Evolutionary conservation across 2,329 filamentous ascomycete genomes (phyloP).

Genomic region (Pyrenochaeta sp.): DNA sequence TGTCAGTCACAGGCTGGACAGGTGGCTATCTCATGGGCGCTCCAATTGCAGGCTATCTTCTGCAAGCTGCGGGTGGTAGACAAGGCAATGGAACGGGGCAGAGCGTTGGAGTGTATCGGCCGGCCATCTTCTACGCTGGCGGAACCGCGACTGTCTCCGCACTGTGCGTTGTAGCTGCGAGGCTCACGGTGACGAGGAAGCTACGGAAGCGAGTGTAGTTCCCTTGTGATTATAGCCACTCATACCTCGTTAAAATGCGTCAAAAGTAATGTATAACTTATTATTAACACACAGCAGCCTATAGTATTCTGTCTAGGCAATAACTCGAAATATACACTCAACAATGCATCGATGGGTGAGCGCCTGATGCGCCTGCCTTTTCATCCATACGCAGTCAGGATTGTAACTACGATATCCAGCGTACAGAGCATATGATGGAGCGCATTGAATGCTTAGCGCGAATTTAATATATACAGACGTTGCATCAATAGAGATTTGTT

Average conservation of each 20-base stretch:
- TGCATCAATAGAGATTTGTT: no score
- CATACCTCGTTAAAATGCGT: background rate
- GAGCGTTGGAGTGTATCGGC: constrained; percentile 33
- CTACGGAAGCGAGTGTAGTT: constrained; percentile 27
- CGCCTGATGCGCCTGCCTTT: no score
- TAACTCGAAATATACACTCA: no score
- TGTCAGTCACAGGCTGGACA: constrained; percentile 38
- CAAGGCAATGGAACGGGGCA: constrained; percentile 9
- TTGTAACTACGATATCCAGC: no score
- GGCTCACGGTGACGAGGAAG: constrained; percentile 29
- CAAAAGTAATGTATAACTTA: no score
- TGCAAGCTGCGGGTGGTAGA: constrained; percentile 35
- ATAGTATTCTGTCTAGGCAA: no score
- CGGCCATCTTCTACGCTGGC: constrained; percentile 43
- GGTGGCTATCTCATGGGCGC: constrained; percentile 39
- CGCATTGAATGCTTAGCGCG: no score
- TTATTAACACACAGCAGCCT: no score
- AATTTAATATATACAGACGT: no score
- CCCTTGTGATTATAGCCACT: background rate
- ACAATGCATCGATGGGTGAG: no score
- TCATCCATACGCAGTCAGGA: no score
- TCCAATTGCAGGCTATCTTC: constrained; percentile 36
- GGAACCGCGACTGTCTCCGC: constrained; percentile 30
- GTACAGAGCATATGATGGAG: no score
- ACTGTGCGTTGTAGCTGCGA: constrained; percentile 31